phyloP scores from a whole-genome alignment of 2,329 filamentous ascomycete genomes.

The Colletotrichum sp. region DNA sequence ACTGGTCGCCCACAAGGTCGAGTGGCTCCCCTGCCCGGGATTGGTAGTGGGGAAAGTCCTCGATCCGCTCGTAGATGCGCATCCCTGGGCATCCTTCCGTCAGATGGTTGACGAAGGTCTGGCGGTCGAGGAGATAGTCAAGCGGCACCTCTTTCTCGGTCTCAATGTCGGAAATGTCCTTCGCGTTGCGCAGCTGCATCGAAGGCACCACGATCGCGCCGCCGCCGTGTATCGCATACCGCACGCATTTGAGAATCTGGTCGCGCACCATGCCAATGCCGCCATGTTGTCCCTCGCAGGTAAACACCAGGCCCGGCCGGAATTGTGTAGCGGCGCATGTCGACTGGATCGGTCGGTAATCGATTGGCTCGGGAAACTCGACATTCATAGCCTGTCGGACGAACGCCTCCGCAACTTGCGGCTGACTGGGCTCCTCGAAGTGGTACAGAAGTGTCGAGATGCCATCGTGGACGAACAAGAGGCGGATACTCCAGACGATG shows the following conservation, averaged over 20 bases:
- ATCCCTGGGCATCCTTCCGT: constrained; percentile 31
- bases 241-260: constrained; percentile 44
- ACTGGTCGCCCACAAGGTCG: constrained; percentile 31
- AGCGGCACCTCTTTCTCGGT: constrained; percentile 30
- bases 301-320: constrained; percentile 39
- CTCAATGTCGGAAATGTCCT: constrained; percentile 34
- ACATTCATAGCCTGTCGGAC: constrained; percentile 29
- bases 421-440: not conserved
- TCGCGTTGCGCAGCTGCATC: constrained; percentile 37
- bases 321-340: constrained; percentile 36
- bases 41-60: constrained; percentile 31
- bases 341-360: constrained; percentile 36
- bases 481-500: constrained; percentile 12
- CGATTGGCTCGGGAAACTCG: constrained; percentile 38
- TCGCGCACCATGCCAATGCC: constrained; percentile 44
- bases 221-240: constrained; percentile 42
- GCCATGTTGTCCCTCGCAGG: constrained; percentile 42
- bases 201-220: constrained; percentile 39
- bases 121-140: constrained; percentile 32
- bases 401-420: constrained; percentile 23
- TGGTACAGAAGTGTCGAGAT: not conserved
- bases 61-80: constrained; percentile 28
- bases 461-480: not conserved
- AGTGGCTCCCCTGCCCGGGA: constrained; percentile 22
- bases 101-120: constrained; percentile 28